Conservation (phyloP, 768 basidiomycete species). For the Panaeolus cyanescens region DNA sequence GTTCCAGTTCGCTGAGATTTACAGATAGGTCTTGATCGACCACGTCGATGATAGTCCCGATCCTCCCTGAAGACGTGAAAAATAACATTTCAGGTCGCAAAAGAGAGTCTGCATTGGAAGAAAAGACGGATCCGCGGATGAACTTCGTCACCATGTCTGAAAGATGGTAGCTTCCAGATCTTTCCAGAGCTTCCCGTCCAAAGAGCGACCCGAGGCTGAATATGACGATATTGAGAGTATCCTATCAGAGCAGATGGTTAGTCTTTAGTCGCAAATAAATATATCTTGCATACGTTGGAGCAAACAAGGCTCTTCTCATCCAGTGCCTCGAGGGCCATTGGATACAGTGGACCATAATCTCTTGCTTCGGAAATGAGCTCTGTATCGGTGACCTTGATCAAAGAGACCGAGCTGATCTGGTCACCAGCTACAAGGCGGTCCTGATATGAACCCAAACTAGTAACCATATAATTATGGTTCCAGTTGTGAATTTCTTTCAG, state of each 20-base stretch:
- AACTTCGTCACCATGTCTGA: conserved; percentile 82
- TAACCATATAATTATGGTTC: conserved; percentile 84
- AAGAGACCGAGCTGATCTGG: conserved; percentile 75
- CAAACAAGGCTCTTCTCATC: conserved; percentile 62
- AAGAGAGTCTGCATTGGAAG: conserved; percentile 34
- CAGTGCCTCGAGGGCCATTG: conserved; percentile 62
- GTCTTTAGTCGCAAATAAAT: neutral
- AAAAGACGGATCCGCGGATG: conserved; percentile 54
- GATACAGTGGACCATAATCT: conserved; percentile 79
- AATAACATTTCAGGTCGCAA: conserved; percentile 67
- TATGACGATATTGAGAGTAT: conserved; percentile 66
- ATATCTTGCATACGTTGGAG: conserved; percentile 58
- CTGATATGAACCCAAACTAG: conserved; percentile 58
- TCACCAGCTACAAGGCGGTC: conserved; percentile 74
- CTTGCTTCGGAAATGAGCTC: conserved; percentile 59
- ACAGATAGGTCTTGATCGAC: conserved; percentile 50
- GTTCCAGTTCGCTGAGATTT: conserved; percentile 68
- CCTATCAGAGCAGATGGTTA: conserved; percentile 37
- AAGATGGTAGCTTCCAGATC: conserved; percentile 70
- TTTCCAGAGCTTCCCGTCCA: conserved; percentile 50
- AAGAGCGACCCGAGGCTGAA: conserved; percentile 52
- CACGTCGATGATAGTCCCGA: conserved; percentile 72
- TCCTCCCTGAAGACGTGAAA: conserved; percentile 77
- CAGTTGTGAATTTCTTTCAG: conserved; percentile 56
- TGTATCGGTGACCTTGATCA: conserved; percentile 52